Conservation (phyloP, 1,284 basidiomycete species). For the Acaromyces ingoldii region DNA sequence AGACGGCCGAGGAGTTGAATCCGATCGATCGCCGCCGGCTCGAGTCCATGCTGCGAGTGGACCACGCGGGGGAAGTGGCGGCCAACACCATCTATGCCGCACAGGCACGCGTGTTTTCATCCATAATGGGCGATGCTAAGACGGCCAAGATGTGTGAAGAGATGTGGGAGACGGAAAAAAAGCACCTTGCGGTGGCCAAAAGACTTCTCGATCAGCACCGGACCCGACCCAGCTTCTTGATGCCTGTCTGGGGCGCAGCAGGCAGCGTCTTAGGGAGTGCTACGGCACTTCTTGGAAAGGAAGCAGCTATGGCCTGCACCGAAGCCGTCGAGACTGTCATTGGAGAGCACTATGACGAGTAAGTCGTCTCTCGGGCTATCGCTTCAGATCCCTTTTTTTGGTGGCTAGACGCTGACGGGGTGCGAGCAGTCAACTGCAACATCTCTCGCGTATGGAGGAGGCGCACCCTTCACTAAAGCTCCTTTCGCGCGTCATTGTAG, state of each 20-base stretch:
- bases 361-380: too few species aligned
- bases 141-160: conserved; percentile 54
- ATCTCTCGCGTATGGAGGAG: conserved; percentile 15
- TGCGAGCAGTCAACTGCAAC: conserved; percentile 38
- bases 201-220: conserved; percentile 75
- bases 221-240: conserved; percentile 75
- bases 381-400: too few species aligned
- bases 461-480: conserved; percentile 68
- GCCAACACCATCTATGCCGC: conserved; percentile 51
- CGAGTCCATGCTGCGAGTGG: conserved; percentile 45
- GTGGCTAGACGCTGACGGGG: too few species aligned
- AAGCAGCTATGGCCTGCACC: conserved; percentile 96
- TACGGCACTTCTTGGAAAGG: conserved; percentile 81
- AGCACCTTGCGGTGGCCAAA: conserved; percentile 80
- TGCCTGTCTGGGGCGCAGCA: conserved; percentile 75
- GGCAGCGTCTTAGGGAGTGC: conserved; percentile 78
- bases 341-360: conserved; percentile 98
- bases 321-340: conserved; percentile 97
- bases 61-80: conserved; percentile 49
- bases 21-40: too few species aligned
- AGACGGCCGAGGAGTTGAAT: too few species aligned
- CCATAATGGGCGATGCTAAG: conserved; percentile 21
- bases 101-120: conserved; percentile 45
- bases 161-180: conserved; percentile 96
- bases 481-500: conserved; percentile 68